Percentiles rank a stretch among this genome's conserved stretches.
These are phyloP conservation scores for Tolypocladium guangdongense DNA, from an alignment of 2,329 filamentous ascomycete species.

Conservation along the genomic window DNA sequence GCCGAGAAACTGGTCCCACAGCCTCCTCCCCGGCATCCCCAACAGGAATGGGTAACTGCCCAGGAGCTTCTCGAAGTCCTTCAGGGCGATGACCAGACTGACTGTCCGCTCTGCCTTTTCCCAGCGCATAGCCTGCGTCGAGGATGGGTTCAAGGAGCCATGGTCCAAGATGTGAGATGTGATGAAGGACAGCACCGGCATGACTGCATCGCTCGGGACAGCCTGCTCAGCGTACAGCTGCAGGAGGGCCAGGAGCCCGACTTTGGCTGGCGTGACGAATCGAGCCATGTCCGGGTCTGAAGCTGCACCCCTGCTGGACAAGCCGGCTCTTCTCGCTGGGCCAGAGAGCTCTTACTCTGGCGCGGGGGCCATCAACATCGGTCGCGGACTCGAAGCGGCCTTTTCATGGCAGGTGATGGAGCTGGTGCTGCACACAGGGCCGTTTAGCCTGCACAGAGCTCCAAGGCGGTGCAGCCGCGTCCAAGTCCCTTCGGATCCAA, in stretches of 20 bases:
- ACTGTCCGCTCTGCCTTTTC: slow-evolving; percentile 37
- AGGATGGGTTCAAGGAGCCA: slow-evolving; percentile 14
- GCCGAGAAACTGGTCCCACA: slow-evolving; percentile 80
- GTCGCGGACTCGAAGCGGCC: background rate
- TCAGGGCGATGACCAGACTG: slow-evolving; percentile 41
- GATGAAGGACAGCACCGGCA: slow-evolving; percentile 70
- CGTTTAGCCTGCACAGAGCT: background rate
- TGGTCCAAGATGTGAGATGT: slow-evolving; percentile 55
- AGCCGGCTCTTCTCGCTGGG: background rate
- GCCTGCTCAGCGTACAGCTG: slow-evolving; percentile 68
- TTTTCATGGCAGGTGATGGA: background rate
- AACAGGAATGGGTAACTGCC: slow-evolving; percentile 37
- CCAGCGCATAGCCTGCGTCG: slow-evolving; percentile 28
- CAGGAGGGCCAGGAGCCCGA: slow-evolving; percentile 70
- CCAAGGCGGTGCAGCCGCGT: background rate
- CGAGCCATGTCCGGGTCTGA: slow-evolving; percentile 48
- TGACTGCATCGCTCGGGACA: slow-evolving; percentile 57
- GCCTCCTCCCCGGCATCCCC: slow-evolving; percentile 59
- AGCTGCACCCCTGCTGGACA: background rate
- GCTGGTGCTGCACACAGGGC: background rate
- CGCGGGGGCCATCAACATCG: background rate
- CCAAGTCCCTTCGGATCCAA: background rate
- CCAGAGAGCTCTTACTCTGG: background rate
- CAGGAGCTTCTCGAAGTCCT: slow-evolving; percentile 50
- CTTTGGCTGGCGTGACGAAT: slow-evolving; percentile 80